Percentiles rank a stretch among this genome's conserved stretches.
phyloP scores from a whole-genome alignment of 192 early-diverging fungal species.

The Kickxella alabastrina region DNA sequence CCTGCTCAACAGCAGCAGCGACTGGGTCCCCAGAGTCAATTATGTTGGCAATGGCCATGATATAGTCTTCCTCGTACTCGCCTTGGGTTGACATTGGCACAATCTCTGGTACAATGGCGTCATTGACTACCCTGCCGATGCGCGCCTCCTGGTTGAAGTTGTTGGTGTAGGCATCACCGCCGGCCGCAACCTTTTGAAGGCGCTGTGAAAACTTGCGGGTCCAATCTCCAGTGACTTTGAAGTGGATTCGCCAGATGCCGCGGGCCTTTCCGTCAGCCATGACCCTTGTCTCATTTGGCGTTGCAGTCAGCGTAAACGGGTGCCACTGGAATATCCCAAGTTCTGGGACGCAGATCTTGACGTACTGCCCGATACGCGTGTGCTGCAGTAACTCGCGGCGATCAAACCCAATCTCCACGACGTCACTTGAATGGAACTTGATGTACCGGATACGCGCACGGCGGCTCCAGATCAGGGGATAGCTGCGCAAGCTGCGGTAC shows the following conservation, averaged over 20 bases:
- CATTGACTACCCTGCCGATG: constrained; percentile 44
- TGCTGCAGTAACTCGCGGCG: constrained; percentile 51
- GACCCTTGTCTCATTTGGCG: constrained; percentile 71
- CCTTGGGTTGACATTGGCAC: constrained; percentile 21
- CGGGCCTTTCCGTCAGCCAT: constrained; percentile 47
- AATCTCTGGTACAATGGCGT: constrained; percentile 31
- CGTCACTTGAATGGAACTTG: constrained; percentile 67
- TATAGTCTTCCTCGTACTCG: constrained; percentile 25
- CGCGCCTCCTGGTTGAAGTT: constrained; percentile 49
- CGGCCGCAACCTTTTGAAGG: constrained; percentile 51
- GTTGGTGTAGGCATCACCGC: constrained; percentile 43
- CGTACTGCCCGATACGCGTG: constrained; percentile 67
- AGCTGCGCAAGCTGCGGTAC: constrained; percentile 60
- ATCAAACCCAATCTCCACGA: constrained; percentile 71
- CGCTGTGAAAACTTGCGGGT: constrained; percentile 63
- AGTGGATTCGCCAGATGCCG: constrained; percentile 63
- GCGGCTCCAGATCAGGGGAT: constrained; percentile 38
- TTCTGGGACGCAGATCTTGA: constrained; percentile 72
- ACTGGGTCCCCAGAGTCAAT: constrained; percentile 40
- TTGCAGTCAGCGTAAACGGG: constrained; percentile 74
- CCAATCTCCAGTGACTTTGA: constrained; percentile 76
- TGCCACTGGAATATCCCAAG: constrained; percentile 77
- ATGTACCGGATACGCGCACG: constrained; percentile 62
- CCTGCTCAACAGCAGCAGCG: constrained; percentile 4
- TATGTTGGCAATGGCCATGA: constrained; percentile 39